These are phyloP conservation scores for Epichloe scottii DNA, from an alignment of 2,329 filamentous ascomycete species.

Conservation along the genomic window DNA sequence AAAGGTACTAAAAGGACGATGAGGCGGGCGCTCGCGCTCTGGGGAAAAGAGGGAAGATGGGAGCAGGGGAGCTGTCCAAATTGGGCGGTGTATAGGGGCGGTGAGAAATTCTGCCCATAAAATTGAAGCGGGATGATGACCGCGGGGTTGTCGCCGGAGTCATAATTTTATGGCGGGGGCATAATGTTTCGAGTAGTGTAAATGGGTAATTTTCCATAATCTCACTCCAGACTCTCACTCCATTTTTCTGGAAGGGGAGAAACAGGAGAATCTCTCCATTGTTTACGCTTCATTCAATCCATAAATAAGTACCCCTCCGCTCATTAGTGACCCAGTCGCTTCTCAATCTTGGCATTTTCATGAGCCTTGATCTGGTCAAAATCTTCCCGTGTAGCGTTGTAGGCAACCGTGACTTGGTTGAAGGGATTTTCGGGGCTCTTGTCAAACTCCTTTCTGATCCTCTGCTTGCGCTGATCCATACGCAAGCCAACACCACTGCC, in stretches of 20 bases:
- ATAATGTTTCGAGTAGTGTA: too few relatives aligned
- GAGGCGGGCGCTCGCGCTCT: neutral
- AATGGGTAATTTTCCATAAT: neutral
- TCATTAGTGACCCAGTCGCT: constrained; percentile 39
- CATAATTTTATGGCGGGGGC: neutral
- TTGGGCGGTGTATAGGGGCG: constrained; percentile 7
- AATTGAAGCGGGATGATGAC: constrained; percentile 1
- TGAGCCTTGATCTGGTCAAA: constrained; percentile 49
- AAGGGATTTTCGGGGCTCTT: constrained; percentile 92
- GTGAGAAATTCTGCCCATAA: constrained; percentile 12
- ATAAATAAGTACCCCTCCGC: neutral
- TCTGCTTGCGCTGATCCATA: constrained; percentile 71
- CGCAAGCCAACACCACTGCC: constrained; percentile 60
- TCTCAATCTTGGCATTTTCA: constrained; percentile 66
- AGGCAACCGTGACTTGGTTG: constrained; percentile 66
- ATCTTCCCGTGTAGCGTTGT: constrained; percentile 72
- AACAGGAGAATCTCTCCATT: too few relatives aligned
- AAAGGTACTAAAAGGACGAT: neutral
- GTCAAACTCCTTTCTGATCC: constrained; percentile 85
- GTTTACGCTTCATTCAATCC: neutral
- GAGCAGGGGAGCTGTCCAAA: neutral
- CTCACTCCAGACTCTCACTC: too few relatives aligned
- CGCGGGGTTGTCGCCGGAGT: constrained; percentile 4
- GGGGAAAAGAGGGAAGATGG: neutral
- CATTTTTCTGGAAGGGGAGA: too few relatives aligned